Base-by-base conservation (phyloP, 176 grass and related monocot species). In the Carex kokanica region DNA sequence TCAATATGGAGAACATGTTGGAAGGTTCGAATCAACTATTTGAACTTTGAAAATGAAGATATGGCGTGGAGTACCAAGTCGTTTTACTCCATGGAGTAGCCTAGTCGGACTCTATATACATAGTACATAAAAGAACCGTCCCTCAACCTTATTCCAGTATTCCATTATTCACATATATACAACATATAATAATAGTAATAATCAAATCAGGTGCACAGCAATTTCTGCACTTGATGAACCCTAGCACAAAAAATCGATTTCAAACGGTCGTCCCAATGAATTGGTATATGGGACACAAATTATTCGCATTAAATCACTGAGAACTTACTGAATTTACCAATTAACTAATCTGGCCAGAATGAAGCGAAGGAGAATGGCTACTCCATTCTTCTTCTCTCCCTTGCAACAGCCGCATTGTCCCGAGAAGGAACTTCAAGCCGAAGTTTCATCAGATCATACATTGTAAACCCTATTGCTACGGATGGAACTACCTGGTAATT, bases 401-500 rank as follows among this genome's bases (percentile, higher is more conserved):
- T 83, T 63, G 83, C 64, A 69, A 88, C 64, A 27, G 78, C 84
- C 51, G 70, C 85, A 64, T 93, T 86, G 43, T 99, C 91, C 85
- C 91, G 87, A 59, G 93, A 99, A 21, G 96, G 96, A 83, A 95
- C 96, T 59, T 91, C 87, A 83, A 95, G 93, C 80, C 88, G 86
- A 83, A 84, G 85, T 85, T 95, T 98, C 93, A 98, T 95, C 0
- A 80, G 84, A 87, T 98, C 93, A 6, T 95, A 99, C 66, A 91
- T 84, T 51, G 96, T 99, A 89, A 99, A 99, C 51, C 93, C 93
- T 85, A 95, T 99, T 52, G 96, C 96, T 81, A 99, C 96, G 1
- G 89, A 99, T 83, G 96, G 96, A 14, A 95, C 93, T 38, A 93
- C 91, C 96, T 92, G 86, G 18, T 70, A 34, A 11, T 60, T 67